Evolutionary conservation across 2,329 filamentous ascomycete species (phyloP).

Genomic region (Fusarium longipes): DNA sequence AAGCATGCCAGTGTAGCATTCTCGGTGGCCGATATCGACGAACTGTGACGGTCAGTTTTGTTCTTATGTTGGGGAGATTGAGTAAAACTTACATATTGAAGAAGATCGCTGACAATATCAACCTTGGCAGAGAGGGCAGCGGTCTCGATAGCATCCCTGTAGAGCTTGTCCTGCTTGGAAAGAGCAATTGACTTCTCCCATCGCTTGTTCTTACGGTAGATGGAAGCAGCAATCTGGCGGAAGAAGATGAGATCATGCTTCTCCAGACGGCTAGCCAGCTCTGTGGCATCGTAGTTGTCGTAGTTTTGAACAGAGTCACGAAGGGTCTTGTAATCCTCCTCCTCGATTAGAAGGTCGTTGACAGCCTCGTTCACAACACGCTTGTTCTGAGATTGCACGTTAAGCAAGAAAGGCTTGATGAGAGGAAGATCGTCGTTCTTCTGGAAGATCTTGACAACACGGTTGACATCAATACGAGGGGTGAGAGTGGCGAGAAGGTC

Average conservation of each 20-base stretch:
- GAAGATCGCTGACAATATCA: slow-evolving; percentile 93
- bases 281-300: slow-evolving; percentile 97
- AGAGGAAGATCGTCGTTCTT: slow-evolving; percentile 97
- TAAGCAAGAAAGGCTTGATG: slow-evolving; percentile 98
- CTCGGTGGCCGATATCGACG: slow-evolving; percentile 97
- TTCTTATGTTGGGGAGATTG: not conserved
- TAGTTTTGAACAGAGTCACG: slow-evolving; percentile 98
- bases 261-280: slow-evolving; percentile 90
- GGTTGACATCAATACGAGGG: slow-evolving; percentile 95
- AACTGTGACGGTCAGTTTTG: slow-evolving; percentile 71
- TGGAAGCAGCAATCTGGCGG: slow-evolving; percentile 96
- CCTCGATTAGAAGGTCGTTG: slow-evolving; percentile 96
- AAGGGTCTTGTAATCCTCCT: slow-evolving; percentile 99
- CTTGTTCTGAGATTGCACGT: slow-evolving; percentile 97
- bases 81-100: slow-evolving; percentile 86
- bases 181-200: slow-evolving; percentile 99
- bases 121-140: slow-evolving; percentile 89
- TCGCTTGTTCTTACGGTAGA: slow-evolving; percentile 99
- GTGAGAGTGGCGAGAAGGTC: slow-evolving; percentile 93
- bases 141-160: slow-evolving; percentile 99
- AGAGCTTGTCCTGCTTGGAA: slow-evolving; percentile 99
- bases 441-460: slow-evolving; percentile 99
- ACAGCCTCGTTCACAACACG: slow-evolving; percentile 97
- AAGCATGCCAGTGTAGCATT: slow-evolving; percentile 99
- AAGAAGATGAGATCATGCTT: slow-evolving; percentile 99